phyloP scores from a whole-genome alignment of 176 grass and related monocot species.

The Phoenix roebelenii region DNA sequence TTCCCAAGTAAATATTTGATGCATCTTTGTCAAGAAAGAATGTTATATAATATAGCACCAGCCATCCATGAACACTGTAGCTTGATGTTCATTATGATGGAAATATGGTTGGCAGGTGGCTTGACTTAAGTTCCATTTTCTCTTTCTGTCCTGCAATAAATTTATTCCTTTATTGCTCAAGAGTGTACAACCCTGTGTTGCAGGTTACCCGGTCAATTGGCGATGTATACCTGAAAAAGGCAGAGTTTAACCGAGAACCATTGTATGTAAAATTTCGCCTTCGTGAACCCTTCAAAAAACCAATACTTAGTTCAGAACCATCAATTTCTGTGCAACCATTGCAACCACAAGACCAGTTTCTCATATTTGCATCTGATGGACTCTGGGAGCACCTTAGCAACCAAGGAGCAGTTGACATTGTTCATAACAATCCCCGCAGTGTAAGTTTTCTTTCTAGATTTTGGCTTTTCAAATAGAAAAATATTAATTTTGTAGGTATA shows the following conservation, averaged over 20 bases:
- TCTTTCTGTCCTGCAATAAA: no score
- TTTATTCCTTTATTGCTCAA: no score
- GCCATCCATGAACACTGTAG: no score
- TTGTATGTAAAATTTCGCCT: conserved; percentile 74
- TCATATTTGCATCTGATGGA: conserved; percentile 95
- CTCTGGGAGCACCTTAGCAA: conserved; percentile 94
- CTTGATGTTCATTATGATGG: no score
- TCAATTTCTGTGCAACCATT: conserved; percentile 54
- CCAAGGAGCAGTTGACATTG: conserved; percentile 93
- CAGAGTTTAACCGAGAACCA: conserved; percentile 78
- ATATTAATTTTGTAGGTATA: no score
- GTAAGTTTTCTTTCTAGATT: conserved; percentile 27
- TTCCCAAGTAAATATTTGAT: no score
- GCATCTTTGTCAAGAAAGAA: no score
- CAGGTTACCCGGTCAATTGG: conserved; percentile 88
- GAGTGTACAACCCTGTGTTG: conserved; percentile 5
- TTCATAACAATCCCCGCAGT: conserved; percentile 42
- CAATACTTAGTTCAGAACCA: conserved; percentile 77
- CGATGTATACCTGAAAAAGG: conserved; percentile 77
- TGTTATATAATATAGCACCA: no score
- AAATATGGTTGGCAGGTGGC: no score
- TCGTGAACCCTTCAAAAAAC: conserved; percentile 67
- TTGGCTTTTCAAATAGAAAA: no score
- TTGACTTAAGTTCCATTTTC: no score
- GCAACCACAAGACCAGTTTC: conserved; percentile 69